Base-by-base conservation (phyloP, 2,329 filamentous ascomycete genomes). In the Chaetomium sp. region DNA sequence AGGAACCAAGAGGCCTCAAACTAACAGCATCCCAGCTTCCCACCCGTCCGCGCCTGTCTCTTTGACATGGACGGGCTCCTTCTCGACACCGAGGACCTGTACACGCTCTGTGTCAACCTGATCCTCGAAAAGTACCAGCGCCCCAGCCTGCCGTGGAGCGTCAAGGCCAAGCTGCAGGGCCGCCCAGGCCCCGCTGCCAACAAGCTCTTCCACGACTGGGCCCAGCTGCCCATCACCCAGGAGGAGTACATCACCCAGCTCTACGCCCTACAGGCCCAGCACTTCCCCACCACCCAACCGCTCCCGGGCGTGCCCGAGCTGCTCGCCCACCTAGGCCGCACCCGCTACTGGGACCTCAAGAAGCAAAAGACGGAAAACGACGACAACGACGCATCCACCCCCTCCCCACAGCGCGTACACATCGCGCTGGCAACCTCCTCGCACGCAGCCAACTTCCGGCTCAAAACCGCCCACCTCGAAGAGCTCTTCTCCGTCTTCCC, bases 51-150 rank as follows among this genome's bases (percentile, higher is more conserved):
- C 71, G 95, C 94, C 71, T 97, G 93, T 78, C 88, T 99, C 69
- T 98, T 99, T 77, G 95, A 99, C 82, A 97, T 98, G 93, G 95
- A 99, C 78, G 95, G 95, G 66, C 89, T 99, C 42, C 86, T 99
- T 23, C 90, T 99, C 75, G 89, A 98, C 78, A 93, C 91, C 38
- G 95, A 98, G 81, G 95, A 98, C 72, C 78, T 87, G 63, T 98
- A 98, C 82, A 95, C 92, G 0, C 75, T 85, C 29, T 90, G 91
- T 78, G 90, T 93, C 67, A 97, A 99, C 79, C 82, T 87, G 27
- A 85, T 98, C 45, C 88, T 99, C 47, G 82, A 83, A 63, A 87
- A 90, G 74, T 92, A 95, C 77, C 85, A 83, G 72, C 87, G 87
- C 57, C 90, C 91, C 0, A 76, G 80, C 16, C 82, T 98, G n/a